phyloP scores from a whole-genome alignment of 495 filamentous ascomycete species.

The Peziza echinospora region DNA sequence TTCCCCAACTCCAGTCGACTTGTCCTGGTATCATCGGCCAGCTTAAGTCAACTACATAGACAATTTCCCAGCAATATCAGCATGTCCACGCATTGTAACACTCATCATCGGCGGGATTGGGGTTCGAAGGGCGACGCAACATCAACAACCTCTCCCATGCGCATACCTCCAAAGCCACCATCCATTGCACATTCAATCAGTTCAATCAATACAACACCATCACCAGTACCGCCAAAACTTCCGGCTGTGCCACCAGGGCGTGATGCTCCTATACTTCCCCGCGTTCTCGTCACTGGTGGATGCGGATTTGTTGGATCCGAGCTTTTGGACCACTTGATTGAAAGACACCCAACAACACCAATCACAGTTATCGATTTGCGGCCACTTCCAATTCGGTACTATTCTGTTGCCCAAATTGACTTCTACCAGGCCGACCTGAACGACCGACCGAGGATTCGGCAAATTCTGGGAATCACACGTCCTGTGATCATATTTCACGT shows the following conservation, averaged over 20 bases:
- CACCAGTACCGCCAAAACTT: background rate
- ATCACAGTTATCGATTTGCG: conserved; percentile 74
- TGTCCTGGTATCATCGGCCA: too few species aligned
- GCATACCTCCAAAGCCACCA: background rate
- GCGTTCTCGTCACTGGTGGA: conserved; percentile 43
- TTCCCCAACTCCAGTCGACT: too few species aligned
- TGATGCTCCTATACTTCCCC: conserved; percentile 22
- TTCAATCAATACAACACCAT: too few species aligned
- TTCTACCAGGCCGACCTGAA: conserved; percentile 68
- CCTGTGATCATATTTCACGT: conserved; percentile 87
- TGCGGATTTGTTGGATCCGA: conserved; percentile 51
- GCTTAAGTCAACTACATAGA: too few species aligned
- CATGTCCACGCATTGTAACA: too few species aligned
- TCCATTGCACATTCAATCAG: too few species aligned
- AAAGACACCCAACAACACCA: conserved; percentile 31
- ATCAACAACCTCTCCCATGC: too few species aligned
- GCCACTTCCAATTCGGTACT: conserved; percentile 49
- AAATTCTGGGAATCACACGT: conserved; percentile 43
- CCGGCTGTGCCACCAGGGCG: background rate
- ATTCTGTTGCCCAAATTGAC: conserved; percentile 39
- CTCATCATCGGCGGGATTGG: too few species aligned
- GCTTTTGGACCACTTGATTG: conserved; percentile 37
- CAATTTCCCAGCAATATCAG: too few species aligned
- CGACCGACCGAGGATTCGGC: conserved; percentile 37
- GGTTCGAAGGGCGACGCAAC: too few species aligned